Conservation (phyloP, 306 rosid genomes). For the Prunus salicina region DNA sequence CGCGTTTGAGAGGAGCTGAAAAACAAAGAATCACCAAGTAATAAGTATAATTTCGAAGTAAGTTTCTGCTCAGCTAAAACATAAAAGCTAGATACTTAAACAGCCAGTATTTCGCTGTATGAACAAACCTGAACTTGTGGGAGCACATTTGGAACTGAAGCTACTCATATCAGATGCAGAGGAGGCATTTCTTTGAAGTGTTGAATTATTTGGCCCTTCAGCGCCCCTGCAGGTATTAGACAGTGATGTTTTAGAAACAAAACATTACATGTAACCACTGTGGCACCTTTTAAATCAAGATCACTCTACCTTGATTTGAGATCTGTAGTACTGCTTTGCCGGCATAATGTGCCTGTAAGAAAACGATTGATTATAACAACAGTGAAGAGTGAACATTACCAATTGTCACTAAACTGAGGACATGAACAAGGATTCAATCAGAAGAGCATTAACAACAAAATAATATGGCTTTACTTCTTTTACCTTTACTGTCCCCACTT, state of each 20-base stretch:
- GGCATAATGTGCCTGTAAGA: conserved; percentile 44
- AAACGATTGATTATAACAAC: background rate
- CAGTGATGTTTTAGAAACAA: background rate
- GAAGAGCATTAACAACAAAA: conserved; percentile 5
- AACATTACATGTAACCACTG: background rate
- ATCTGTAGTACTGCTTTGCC: conserved; percentile 39
- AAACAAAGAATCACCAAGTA: conserved; percentile 21
- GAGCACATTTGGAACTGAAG: conserved; percentile 43
- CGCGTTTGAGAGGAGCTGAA: conserved; percentile 59
- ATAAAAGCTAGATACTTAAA: background rate
- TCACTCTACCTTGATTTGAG: conserved; percentile 36
- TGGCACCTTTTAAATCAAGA: background rate
- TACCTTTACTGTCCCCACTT: conserved; percentile 59
- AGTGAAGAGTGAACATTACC: background rate
- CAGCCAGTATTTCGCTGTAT: background rate
- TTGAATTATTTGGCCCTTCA: conserved; percentile 34
- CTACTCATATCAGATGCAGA: conserved; percentile 66
- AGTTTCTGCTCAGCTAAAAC: background rate
- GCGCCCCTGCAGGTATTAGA: conserved; percentile 22
- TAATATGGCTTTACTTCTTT: conserved; percentile 10
- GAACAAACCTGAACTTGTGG: conserved; percentile 48
- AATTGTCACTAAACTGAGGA: background rate
- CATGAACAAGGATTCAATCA: background rate
- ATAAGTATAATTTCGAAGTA: conserved; percentile 17
- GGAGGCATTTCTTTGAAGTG: conserved; percentile 59